These are phyloP conservation scores for Mucor saturninus DNA, from an alignment of 371 early-diverging fungal genomes.

Conservation along the genomic window DNA sequence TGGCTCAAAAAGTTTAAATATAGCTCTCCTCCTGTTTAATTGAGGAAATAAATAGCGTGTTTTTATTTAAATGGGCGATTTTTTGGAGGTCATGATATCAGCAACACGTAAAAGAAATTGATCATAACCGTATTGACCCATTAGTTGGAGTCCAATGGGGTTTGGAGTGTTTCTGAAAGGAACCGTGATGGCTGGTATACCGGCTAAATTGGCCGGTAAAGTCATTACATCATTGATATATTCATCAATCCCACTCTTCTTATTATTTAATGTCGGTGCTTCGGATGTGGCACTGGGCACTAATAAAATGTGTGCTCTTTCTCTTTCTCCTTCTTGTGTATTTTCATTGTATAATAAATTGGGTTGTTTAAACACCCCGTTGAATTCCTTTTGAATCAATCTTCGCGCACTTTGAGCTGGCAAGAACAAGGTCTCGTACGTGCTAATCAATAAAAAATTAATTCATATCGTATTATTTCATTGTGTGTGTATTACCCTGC, in stretches of 20 bases:
- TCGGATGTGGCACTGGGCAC: slow-evolving; percentile 73
- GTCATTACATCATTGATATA: slow-evolving; percentile 92
- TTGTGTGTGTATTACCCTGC: slow-evolving; percentile 56
- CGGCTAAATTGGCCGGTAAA: slow-evolving; percentile 87
- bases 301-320: slow-evolving; percentile 64
- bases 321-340: slow-evolving; percentile 14
- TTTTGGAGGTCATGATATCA: slow-evolving; percentile 5
- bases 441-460: slow-evolving; percentile 17
- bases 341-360: slow-evolving; percentile 30
- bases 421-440: slow-evolving; percentile 69
- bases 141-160: slow-evolving; percentile 83
- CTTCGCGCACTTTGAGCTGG: slow-evolving; percentile 84
- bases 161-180: slow-evolving; percentile 49
- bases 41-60: not conserved
- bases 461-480: not conserved
- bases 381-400: slow-evolving; percentile 81
- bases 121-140: slow-evolving; percentile 86
- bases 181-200: slow-evolving; percentile 72
- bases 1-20: not conserved
- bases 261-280: slow-evolving; percentile 56
- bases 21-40: too few species aligned
- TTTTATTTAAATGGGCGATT: not conserved
- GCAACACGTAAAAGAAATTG: slow-evolving; percentile 53
- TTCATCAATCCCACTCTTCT: slow-evolving; percentile 40
- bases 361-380: slow-evolving; percentile 65